Base-by-base conservation (phyloP, 768 basidiomycete species). In the Lentinula boryana region DNA sequence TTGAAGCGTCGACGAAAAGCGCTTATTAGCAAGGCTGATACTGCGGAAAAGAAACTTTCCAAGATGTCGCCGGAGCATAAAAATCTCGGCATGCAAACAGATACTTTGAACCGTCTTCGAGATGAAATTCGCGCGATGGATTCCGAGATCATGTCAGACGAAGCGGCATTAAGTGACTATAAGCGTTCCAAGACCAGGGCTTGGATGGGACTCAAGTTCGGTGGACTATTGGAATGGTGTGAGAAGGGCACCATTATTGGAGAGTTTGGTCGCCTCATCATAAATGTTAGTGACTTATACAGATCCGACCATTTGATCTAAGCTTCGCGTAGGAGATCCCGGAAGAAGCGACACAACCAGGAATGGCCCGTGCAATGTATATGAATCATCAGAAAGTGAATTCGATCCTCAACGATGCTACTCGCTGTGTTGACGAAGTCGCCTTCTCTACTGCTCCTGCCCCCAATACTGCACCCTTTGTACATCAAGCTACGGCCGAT, bases 11-110 rank as follows among this genome's bases (percentile, higher is more conserved):
- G 88, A 16, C 79, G 93, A 56, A 85, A 86, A 64, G 76, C 77
- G 9, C 78, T 94, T 5, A 80, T 78, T 9, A 72, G 80, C 27
- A 88, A 88, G 63, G 90, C 93, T 0, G 94, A 96, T 58, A 73
- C 83, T 16, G 93, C 92, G 2, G 93, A 96, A 65, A 90, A 81
- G 77, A 96, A 95, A 70, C 80, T 98, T 40, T 84, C 80, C 72
- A 96, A 89, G 76, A 95, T 97, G 94, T 82, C 81, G 63, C 80
- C 89, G 0, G 92, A 95, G 71, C 85, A 95, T 76, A 98, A 96
- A 79, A 89, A 90, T 65, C 74, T 93, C 38, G 73, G 75, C 2
- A 65, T 76, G 58, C 95, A 96, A 71, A 88, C 86, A 1, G 91
- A 93, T 27, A 71, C 78, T 1, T 74, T 97, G 50, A 86, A 86